phyloP scores from a whole-genome alignment of 805 yeast species.

The Torulaspora franciscae region DNA sequence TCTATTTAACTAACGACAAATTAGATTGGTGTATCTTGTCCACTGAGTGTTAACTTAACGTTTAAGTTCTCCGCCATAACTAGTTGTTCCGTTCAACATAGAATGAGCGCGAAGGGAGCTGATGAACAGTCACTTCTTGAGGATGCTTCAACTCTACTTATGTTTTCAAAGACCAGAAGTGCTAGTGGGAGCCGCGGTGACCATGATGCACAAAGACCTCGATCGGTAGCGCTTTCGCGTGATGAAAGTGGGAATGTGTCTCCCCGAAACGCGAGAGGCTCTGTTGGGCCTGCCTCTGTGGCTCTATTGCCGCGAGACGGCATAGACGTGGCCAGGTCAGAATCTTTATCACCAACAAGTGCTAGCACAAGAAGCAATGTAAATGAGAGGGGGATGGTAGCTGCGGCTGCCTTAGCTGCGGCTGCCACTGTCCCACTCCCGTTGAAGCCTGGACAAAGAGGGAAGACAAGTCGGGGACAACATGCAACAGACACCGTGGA shows the following conservation, averaged over 20 bases:
- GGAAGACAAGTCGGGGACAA: conserved; percentile 9
- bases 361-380: not conserved
- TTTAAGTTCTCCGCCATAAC: not conserved
- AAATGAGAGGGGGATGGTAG: conserved; percentile 52
- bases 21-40: not conserved
- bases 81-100: not conserved
- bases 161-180: conserved; percentile 47
- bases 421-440: conserved; percentile 78
- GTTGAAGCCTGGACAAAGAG: conserved; percentile 21
- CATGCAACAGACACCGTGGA: not conserved
- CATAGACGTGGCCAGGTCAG: conserved; percentile 1
- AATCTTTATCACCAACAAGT: conserved; percentile 2
- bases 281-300: conserved; percentile 49
- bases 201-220: conserved; percentile 2
- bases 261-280: conserved; percentile 28
- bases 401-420: conserved; percentile 79
- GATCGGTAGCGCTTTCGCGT: conserved; percentile 10
- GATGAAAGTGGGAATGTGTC: conserved; percentile 13
- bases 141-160: conserved; percentile 56
- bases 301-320: conserved; percentile 29
- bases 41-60: not conserved
- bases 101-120: conserved; percentile 1
- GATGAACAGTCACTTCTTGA: conserved; percentile 39
- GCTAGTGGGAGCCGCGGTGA: conserved; percentile 6
- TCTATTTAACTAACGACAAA: conserved; percentile 1